Conservation (phyloP, 257 asterid genomes). For the Fraxinus excelsior region DNA sequence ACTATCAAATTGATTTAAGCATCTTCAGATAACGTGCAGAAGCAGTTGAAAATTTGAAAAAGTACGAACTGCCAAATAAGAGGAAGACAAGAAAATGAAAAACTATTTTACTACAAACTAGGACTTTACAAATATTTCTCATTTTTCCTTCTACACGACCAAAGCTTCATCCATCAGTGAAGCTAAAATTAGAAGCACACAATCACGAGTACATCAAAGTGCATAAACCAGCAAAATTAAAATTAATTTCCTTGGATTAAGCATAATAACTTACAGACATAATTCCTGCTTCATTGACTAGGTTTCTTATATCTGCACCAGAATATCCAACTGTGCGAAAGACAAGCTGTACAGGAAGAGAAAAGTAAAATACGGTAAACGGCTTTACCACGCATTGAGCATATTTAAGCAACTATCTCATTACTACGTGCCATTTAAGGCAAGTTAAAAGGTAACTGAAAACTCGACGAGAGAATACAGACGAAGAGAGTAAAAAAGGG, state of each 20-base stretch:
- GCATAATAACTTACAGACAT: conserved; percentile 80
- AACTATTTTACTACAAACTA: not conserved
- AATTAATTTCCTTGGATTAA: conserved; percentile 21
- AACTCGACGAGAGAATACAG: conserved; percentile 22
- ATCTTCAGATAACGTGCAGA: not conserved
- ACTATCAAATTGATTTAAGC: not conserved
- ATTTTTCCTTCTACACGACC: not conserved
- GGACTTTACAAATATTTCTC: not conserved
- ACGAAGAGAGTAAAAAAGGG: not conserved
- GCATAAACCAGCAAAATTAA: not conserved
- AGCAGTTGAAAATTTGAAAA: not conserved
- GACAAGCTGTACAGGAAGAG: conserved; percentile 67
- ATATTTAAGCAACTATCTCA: not conserved
- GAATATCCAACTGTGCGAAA: conserved; percentile 98
- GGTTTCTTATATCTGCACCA: conserved; percentile 94
- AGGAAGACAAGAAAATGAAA: not conserved
- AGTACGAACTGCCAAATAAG: not conserved
- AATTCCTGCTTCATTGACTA: conserved; percentile 94
- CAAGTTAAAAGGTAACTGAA: conserved; percentile 8
- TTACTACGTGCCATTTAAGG: conserved; percentile 2
- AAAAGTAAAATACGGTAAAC: conserved; percentile 22
- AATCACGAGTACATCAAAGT: not conserved
- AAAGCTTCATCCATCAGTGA: not conserved
- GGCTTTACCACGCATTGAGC: not conserved
- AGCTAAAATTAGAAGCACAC: not conserved